These are phyloP conservation scores for Uromyces viciae-fabae DNA, from an alignment of 1,284 basidiomycete species.

Conservation along the genomic window DNA sequence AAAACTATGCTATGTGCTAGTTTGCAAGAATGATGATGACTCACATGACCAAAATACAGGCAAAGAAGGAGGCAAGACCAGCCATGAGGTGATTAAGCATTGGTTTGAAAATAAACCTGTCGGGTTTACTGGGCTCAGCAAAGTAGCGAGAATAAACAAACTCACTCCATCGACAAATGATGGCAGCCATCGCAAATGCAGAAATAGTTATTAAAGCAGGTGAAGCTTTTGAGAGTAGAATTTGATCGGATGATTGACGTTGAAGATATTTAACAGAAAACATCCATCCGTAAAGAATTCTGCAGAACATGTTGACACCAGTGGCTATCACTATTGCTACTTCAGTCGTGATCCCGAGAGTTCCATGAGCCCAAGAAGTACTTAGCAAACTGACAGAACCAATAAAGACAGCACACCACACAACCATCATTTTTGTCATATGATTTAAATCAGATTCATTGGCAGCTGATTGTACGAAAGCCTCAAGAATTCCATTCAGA, in stretches of 20 bases:
- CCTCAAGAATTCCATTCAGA: constrained; percentile 81
- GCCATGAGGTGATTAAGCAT: not conserved
- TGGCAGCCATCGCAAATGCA: constrained; percentile 4
- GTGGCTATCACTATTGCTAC: constrained; percentile 43
- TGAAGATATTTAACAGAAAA: constrained; percentile 8
- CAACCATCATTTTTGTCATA: constrained; percentile 62
- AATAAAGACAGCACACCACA: constrained; percentile 43
- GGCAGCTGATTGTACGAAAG: constrained; percentile 77
- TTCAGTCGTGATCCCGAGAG: constrained; percentile 11
- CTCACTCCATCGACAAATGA: constrained; percentile 17
- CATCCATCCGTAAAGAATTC: constrained; percentile 23
- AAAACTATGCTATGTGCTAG: no score
- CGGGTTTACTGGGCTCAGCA: not conserved
- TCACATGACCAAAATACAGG: not conserved
- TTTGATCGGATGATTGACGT: not conserved
- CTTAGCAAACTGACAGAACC: constrained; percentile 10
- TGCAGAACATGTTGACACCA: constrained; percentile 35
- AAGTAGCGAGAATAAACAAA: not conserved
- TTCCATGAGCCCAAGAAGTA: not conserved
- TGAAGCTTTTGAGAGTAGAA: not conserved
- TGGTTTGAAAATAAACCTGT: not conserved
- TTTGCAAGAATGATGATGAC: no score
- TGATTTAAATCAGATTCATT: constrained; percentile 63
- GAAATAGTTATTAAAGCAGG: not conserved
- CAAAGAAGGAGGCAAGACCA: constrained; percentile 1